phyloP scores from a whole-genome alignment of 2,329 filamentous ascomycete species.

The Emergomyces pasteurianus region DNA sequence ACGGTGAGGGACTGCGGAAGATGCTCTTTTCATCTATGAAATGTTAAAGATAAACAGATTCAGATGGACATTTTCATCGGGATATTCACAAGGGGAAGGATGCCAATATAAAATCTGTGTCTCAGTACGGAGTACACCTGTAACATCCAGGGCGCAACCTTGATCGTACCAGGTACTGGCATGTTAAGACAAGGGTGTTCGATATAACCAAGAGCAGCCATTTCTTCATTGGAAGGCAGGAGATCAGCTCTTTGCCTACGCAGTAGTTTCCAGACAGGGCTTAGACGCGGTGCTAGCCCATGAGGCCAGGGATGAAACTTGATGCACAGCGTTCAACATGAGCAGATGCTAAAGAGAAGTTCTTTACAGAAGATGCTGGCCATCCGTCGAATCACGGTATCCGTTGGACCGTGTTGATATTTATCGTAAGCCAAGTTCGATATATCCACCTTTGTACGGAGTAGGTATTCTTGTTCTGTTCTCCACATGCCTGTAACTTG shows the following conservation, averaged over 20 bases:
- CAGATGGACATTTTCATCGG: not conserved
- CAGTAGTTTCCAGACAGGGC: not conserved
- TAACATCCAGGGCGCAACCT: not conserved
- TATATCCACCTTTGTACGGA: not conserved
- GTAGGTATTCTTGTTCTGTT: no score
- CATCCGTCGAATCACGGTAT: not conserved
- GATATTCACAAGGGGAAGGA: not conserved
- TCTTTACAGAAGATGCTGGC: not conserved
- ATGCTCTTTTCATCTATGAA: not conserved
- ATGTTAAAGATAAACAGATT: not conserved
- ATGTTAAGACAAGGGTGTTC: not conserved
- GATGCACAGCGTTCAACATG: no score
- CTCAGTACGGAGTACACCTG: not conserved
- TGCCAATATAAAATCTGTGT: not conserved
- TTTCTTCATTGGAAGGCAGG: no score
- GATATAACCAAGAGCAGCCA: not conserved
- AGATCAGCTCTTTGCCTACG: not conserved
- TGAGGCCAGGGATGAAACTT: not conserved
- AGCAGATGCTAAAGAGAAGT: not conserved
- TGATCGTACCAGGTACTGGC: not conserved
- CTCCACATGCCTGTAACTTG: not conserved
- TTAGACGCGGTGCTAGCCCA: not conserved
- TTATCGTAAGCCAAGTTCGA: not conserved
- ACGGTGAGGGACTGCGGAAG: not conserved
- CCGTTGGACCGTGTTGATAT: not conserved